Percentiles rank a stretch among this genome's conserved stretches.
phyloP scores from a whole-genome alignment of 2,329 filamentous ascomycete species.

The Purpureocillium takamizusanense region DNA sequence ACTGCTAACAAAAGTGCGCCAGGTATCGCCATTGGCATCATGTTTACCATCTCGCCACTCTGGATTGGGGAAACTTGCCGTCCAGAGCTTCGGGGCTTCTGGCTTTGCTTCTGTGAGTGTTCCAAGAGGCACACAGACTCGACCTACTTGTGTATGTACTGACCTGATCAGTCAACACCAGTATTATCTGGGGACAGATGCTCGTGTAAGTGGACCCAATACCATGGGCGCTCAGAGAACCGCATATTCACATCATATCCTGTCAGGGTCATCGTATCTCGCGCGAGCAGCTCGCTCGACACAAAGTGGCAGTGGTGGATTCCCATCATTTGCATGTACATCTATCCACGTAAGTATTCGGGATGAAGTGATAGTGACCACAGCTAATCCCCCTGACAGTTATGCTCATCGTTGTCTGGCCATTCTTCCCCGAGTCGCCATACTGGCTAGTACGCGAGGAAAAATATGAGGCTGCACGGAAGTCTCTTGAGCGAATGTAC shows the following conservation, averaged over 20 bases:
- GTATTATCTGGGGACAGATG: slow-evolving; percentile 27
- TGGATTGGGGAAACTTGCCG: slow-evolving; percentile 27
- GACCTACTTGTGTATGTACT: no score
- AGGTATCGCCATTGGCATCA: slow-evolving; percentile 23
- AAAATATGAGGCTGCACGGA: slow-evolving; percentile 9
- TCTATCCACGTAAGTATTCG: slow-evolving; percentile 17
- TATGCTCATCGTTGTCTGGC: slow-evolving; percentile 12
- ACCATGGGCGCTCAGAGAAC: no score
- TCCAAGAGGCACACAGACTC: no score
- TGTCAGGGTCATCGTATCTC: slow-evolving; percentile 10
- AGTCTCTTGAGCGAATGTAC: slow-evolving; percentile 16
- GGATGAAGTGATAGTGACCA: neutral
- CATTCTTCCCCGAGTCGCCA: slow-evolving; percentile 26
- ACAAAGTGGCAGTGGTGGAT: slow-evolving; percentile 22
- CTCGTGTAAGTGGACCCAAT: slow-evolving; percentile 5
- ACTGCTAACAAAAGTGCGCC: neutral
- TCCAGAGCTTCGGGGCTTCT: slow-evolving; percentile 26
- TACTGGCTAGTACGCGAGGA: slow-evolving; percentile 20
- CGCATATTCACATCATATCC: neutral
- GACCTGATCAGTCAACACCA: slow-evolving; percentile 16
- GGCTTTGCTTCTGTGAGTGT: slow-evolving; percentile 20
- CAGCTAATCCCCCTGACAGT: slow-evolving; percentile 4
- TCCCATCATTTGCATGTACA: slow-evolving; percentile 19
- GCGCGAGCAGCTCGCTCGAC: slow-evolving; percentile 11
- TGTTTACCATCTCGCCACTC: slow-evolving; percentile 25